Conservation (phyloP, 169 alveolate genomes). For the Cryptosporidium sp. region DNA sequence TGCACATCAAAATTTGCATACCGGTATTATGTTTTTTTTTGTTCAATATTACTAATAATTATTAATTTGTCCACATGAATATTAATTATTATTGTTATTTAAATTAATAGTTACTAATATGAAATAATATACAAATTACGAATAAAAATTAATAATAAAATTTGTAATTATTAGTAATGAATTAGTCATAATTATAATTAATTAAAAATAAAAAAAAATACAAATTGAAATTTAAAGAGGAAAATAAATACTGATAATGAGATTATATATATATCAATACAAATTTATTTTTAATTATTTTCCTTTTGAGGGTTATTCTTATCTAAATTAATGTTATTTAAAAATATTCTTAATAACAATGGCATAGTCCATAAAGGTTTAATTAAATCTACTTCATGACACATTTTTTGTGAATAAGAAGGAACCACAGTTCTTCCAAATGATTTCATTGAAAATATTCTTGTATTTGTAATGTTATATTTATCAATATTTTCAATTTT, state of each 20-base stretch:
- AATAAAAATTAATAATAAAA: not conserved
- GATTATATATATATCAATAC: not conserved
- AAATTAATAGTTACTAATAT: too few relatives aligned
- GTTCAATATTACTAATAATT: not conserved
- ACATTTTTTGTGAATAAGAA: slow-evolving; percentile 58
- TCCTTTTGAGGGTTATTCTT: not conserved
- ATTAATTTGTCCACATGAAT: slow-evolving; percentile 17
- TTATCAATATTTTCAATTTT: not conserved
- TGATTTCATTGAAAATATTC: slow-evolving; percentile 8
- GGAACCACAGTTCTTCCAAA: slow-evolving; percentile 66
- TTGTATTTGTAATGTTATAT: slow-evolving; percentile 27
- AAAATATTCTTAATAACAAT: slow-evolving; percentile 5
- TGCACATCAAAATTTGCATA: slow-evolving; percentile 24
- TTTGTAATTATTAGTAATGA: slow-evolving; percentile 2
- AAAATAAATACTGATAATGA: not conserved
- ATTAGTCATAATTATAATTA: not conserved
- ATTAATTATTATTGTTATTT: not conserved
- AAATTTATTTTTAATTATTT: not conserved
- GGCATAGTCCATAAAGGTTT: slow-evolving; percentile 70
- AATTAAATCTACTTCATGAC: slow-evolving; percentile 66
- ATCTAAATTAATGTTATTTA: slow-evolving; percentile 2
- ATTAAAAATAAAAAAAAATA: not conserved
- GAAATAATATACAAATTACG: not conserved
- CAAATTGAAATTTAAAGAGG: not conserved
- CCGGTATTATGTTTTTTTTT: slow-evolving; percentile 34